These are phyloP conservation scores for Aspergillus oerlinghausenensis DNA, from an alignment of 2,329 filamentous ascomycete genomes.

Conservation along the genomic window DNA sequence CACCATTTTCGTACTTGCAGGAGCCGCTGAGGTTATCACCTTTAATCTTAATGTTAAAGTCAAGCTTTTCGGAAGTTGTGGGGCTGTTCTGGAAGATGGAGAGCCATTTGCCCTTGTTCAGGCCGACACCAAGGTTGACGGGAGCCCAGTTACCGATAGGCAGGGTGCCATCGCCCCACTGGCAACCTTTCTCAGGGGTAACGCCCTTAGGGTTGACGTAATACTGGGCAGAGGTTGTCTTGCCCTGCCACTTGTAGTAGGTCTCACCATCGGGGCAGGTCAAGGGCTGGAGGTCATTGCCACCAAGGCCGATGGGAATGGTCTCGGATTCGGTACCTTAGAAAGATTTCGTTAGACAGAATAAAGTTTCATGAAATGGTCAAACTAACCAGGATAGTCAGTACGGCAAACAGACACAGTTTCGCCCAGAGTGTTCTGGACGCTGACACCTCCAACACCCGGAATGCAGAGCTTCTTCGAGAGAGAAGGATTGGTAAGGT, in stretches of 20 bases:
- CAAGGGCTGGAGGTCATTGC: conserved; percentile 59
- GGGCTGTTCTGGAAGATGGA: conserved; percentile 82
- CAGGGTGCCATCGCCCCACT: conserved; percentile 63
- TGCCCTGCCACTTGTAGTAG: conserved; percentile 75
- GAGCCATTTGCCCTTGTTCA: conserved; percentile 68
- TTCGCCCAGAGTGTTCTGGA: conserved; percentile 68
- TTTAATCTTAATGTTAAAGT: conserved; percentile 73
- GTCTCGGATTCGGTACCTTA: conserved; percentile 75
- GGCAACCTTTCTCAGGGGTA: conserved; percentile 62
- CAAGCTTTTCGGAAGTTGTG: conserved; percentile 63
- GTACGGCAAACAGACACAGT: conserved; percentile 81
- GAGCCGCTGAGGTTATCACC: conserved; percentile 57
- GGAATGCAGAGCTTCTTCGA: conserved; percentile 68
- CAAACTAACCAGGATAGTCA: conserved; percentile 74
- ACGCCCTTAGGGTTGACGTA: conserved; percentile 86
- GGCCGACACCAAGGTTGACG: conserved; percentile 76
- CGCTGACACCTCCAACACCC: conserved; percentile 65
- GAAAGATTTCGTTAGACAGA: neutral
- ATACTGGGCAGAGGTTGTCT: conserved; percentile 83
- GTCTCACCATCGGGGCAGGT: conserved; percentile 68
- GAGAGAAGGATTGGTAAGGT: conserved; percentile 65
- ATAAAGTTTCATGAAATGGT: neutral
- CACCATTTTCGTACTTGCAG: conserved; percentile 64
- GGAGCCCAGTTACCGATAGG: conserved; percentile 79
- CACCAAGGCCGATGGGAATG: conserved; percentile 62